A percentile compares a stretch with the other conserved stretches of the same genome.
Conservation (phyloP, 352 stramenopile genomes). For the Globisporangium megalacanthum region DNA sequence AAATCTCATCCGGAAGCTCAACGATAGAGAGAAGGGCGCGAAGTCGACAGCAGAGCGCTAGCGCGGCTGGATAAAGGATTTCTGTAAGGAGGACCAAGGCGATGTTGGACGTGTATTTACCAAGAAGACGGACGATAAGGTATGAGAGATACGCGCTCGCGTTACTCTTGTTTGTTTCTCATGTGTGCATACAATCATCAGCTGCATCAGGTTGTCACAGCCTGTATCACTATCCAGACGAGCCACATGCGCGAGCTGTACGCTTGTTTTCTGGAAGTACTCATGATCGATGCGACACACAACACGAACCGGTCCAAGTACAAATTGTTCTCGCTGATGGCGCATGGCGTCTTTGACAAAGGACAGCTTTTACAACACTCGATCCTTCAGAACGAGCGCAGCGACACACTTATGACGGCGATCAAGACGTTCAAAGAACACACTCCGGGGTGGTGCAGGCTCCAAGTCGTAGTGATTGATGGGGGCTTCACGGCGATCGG, state of each 20-base stretch:
- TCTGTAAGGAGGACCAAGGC: neutral
- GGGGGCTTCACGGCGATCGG: slow-evolving; percentile 24
- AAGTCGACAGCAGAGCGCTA: neutral
- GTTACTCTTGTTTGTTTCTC: neutral
- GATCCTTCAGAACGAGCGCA: slow-evolving; percentile 15
- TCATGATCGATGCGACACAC: neutral
- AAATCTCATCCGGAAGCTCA: neutral
- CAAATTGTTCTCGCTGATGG: neutral
- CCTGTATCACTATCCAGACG: neutral
- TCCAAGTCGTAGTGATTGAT: slow-evolving; percentile 19
- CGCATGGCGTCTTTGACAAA: neutral
- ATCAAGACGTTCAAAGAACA: slow-evolving; percentile 18
- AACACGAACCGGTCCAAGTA: neutral
- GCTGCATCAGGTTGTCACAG: neutral
- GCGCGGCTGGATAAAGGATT: neutral
- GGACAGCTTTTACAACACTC: slow-evolving; percentile 18
- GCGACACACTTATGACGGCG: slow-evolving; percentile 10
- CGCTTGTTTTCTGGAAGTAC: neutral
- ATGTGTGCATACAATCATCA: too few relatives aligned
- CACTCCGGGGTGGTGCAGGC: slow-evolving; percentile 13
- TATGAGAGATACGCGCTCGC: neutral
- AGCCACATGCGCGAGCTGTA: neutral
- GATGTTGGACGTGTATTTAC: neutral
- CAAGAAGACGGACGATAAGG: neutral
- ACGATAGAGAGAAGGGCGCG: neutral